A percentile compares a stretch with the other conserved stretches of the same genome.
Conservation (phyloP, 306 rosid genomes). For the Dryas alaskensis region DNA sequence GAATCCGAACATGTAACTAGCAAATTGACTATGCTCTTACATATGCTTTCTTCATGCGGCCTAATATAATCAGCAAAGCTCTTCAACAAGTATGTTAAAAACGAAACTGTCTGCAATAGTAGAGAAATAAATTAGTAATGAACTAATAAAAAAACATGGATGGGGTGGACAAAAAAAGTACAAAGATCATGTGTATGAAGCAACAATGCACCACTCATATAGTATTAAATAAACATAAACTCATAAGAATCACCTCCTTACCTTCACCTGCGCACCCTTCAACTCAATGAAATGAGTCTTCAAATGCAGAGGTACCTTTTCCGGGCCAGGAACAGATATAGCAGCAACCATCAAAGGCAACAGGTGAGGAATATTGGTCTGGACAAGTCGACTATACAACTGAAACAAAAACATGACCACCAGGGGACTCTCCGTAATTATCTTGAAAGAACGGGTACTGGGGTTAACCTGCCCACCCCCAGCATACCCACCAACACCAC, state of each 20-base stretch:
- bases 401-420: conserved; percentile 98
- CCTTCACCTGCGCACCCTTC: conserved; percentile 99
- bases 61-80: conserved; percentile 92
- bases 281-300: conserved; percentile 83
- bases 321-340: conserved; percentile 96
- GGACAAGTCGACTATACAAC: conserved; percentile 88
- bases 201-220: neutral
- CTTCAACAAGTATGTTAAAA: conserved; percentile 90
- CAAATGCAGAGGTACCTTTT: conserved; percentile 76
- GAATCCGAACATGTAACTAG: conserved; percentile 98
- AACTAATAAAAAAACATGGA: conserved; percentile 17
- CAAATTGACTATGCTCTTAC: conserved; percentile 96
- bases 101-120: conserved; percentile 86
- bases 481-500: conserved; percentile 31
- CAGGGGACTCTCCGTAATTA: conserved; percentile 93
- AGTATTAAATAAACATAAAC: neutral
- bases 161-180: neutral
- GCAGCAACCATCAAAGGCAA: conserved; percentile 97
- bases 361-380: conserved; percentile 86
- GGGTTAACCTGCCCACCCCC: conserved; percentile 84
- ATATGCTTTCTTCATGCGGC: conserved; percentile 98
- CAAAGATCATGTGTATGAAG: neutral
- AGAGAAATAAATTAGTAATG: conserved; percentile 26
- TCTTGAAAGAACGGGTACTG: conserved; percentile 88
- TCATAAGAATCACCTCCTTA: conserved; percentile 25